Evolutionary conservation across 2,329 filamentous ascomycete species (phyloP), one percentile per base, ranked within the genome.

Genomic region (Arthrobotrys sphaeroides): DNA sequence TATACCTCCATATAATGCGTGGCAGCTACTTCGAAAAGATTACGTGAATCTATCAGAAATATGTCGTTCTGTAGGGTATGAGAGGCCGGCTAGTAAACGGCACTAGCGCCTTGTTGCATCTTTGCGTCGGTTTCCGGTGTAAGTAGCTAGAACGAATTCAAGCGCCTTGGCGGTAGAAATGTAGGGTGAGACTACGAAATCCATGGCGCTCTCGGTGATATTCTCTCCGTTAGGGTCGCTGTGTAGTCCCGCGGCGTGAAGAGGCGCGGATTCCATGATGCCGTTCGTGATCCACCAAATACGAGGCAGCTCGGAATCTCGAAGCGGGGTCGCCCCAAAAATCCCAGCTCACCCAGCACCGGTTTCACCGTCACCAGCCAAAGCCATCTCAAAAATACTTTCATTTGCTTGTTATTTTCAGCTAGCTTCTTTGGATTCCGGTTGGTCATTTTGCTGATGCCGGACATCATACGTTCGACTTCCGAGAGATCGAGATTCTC

Each of bases 231-330:
- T 20, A 24, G 2, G 5, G 18, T 42, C 26, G 5, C 31, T 16
- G 55, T 67, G 55, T 72, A 74, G 51, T 59, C 72, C 66, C 13
- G 75, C 66, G 20, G 43, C 64, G 18, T 55, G 77, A 53, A 74
- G 26, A 51, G 76, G 55, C 22, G 69, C 68, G 36, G 28, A 18
- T 1, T n/a, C n/a, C 59, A 65, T 60, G n/a, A 55, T 26, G 5
- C 65, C 49, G 28, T 20, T 28, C 5, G 40, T 40, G 22, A 59
- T 53, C 68, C 51, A 69, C 73, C 60, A 59, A 33, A 66, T 60
- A 9, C 42, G 43, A 61, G 77, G 78, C 3, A 78, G 55, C 3
- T 65, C 61, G 16, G 28, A n/a, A n/a, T n/a, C n/a, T n/a, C n/a
- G n/a, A n/a, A n/a, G n/a, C n/a, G n/a, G 31, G n/a, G 13, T 22